phyloP scores from a whole-genome alignment of 2,329 filamentous ascomycete genomes.

The Leptographium flavum region DNA sequence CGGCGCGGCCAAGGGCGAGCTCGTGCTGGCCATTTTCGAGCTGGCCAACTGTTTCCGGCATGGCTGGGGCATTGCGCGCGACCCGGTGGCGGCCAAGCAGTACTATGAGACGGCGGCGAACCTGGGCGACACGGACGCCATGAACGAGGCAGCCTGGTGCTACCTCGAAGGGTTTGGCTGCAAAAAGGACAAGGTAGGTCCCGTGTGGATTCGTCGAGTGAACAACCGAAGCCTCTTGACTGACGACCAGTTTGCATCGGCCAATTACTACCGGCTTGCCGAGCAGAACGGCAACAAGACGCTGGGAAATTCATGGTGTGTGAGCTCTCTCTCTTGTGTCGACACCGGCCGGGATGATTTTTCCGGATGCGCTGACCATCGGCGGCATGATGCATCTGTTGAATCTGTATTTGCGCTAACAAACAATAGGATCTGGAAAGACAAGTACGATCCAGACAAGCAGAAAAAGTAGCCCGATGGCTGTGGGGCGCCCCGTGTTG shows the following conservation, averaged over 20 bases:
- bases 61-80: constrained; percentile 82
- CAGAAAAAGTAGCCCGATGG: constrained; percentile 19
- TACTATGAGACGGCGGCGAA: constrained; percentile 98
- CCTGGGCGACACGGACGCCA: constrained; percentile 90
- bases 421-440: constrained; percentile 99
- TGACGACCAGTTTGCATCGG: constrained; percentile 51
- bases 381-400: too few relatives aligned
- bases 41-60: constrained; percentile 85
- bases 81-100: constrained; percentile 70
- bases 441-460: constrained; percentile 60
- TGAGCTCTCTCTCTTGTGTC: constrained; percentile 5
- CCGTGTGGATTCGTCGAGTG: too few relatives aligned
- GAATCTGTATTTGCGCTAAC: too few relatives aligned
- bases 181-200: constrained; percentile 90
- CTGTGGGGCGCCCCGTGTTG: background rate
- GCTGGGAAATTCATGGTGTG: constrained; percentile 81
- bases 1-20: constrained; percentile 86
- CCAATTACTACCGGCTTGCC: constrained; percentile 83
- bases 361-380: too few relatives aligned
- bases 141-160: constrained; percentile 96
- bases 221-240: background rate
- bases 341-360: too few relatives aligned
- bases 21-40: constrained; percentile 93
- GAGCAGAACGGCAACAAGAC: constrained; percentile 82
- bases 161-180: constrained; percentile 94